Percentiles rank a stretch among this genome's conserved stretches.
These are phyloP conservation scores for Cicer arietinum DNA, from an alignment of 306 rosid genomes.

Conservation along the genomic window DNA sequence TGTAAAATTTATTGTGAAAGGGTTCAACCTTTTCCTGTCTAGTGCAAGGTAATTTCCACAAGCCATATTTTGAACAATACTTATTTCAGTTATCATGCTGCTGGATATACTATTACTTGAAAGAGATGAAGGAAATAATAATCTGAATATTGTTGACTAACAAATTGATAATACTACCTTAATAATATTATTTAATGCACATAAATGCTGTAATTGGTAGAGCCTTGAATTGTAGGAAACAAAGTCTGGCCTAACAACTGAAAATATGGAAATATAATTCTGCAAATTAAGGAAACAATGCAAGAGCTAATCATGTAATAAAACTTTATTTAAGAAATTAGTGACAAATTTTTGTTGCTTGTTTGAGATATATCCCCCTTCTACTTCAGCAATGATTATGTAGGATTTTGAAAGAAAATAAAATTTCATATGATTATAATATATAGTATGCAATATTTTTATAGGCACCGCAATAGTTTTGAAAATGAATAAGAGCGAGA, in stretches of 20 bases:
- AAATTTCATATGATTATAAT: slow-evolving; percentile 1
- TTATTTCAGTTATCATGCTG: slow-evolving; percentile 9
- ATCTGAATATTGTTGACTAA: not conserved
- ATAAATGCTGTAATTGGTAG: not conserved
- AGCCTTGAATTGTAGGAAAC: not conserved
- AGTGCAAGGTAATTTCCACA: slow-evolving; percentile 63
- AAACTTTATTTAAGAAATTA: not conserved
- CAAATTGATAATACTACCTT: not conserved
- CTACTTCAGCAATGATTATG: not conserved
- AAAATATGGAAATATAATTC: not conserved
- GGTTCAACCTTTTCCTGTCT: slow-evolving; percentile 63
- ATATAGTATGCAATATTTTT: slow-evolving; percentile 3
- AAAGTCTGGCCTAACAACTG: not conserved
- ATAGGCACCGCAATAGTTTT: slow-evolving; percentile 7
- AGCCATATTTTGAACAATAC: not conserved
- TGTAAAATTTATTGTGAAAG: slow-evolving; percentile 77
- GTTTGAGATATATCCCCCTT: not conserved
- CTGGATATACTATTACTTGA: not conserved
- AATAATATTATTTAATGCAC: not conserved
- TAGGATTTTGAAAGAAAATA: slow-evolving; percentile 23
- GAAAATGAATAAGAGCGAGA: slow-evolving; percentile 26
- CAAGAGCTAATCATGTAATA: not conserved
- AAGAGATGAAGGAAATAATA: not conserved
- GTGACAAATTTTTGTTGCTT: not conserved
- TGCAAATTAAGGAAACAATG: not conserved